Evolutionary conservation across 2,329 filamentous ascomycete species (phyloP).

Genomic region (Pseudonectria buxi): DNA sequence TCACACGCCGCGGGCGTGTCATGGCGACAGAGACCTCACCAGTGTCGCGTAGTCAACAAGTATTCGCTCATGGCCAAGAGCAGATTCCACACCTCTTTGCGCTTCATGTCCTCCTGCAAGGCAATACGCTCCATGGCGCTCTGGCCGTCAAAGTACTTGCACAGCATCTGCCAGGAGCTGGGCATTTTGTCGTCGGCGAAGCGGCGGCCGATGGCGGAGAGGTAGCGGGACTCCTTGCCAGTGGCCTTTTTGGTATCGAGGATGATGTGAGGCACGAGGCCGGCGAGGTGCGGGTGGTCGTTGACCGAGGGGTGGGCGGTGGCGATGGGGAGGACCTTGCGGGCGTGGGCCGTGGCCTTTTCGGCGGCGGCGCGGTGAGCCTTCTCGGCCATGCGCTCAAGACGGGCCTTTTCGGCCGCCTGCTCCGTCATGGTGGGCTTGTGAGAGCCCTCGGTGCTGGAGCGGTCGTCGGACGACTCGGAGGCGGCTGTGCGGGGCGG

Average conservation of each 20-base stretch:
- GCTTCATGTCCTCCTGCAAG: slow-evolving; percentile 77
- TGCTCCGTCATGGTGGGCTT: slow-evolving; percentile 43
- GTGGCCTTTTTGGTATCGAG: slow-evolving; percentile 72
- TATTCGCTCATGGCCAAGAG: slow-evolving; percentile 61
- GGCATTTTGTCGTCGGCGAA: slow-evolving; percentile 52
- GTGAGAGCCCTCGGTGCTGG: slow-evolving; percentile 14
- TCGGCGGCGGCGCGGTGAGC: slow-evolving; percentile 49
- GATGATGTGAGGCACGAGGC: slow-evolving; percentile 60
- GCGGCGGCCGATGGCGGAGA: slow-evolving; percentile 51
- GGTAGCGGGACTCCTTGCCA: slow-evolving; percentile 67
- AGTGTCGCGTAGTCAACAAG: slow-evolving; percentile 61
- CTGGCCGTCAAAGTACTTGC: slow-evolving; percentile 82
- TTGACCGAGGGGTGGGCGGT: slow-evolving; percentile 53
- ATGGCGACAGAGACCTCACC: slow-evolving; percentile 38
- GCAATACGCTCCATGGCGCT: slow-evolving; percentile 81
- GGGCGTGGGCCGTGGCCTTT: slow-evolving; percentile 48
- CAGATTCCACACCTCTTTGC: slow-evolving; percentile 69
- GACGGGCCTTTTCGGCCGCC: slow-evolving; percentile 54
- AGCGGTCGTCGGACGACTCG: slow-evolving; percentile 19
- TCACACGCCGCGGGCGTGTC: no score
- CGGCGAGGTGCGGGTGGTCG: slow-evolving; percentile 48
- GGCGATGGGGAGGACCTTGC: slow-evolving; percentile 39
- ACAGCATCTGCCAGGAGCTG: slow-evolving; percentile 64
- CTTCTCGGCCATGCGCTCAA: slow-evolving; percentile 51
- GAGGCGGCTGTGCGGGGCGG: slow-evolving; percentile 16